Base-by-base conservation (phyloP, 352 stramenopile species). In the Blastocystis sp. region DNA sequence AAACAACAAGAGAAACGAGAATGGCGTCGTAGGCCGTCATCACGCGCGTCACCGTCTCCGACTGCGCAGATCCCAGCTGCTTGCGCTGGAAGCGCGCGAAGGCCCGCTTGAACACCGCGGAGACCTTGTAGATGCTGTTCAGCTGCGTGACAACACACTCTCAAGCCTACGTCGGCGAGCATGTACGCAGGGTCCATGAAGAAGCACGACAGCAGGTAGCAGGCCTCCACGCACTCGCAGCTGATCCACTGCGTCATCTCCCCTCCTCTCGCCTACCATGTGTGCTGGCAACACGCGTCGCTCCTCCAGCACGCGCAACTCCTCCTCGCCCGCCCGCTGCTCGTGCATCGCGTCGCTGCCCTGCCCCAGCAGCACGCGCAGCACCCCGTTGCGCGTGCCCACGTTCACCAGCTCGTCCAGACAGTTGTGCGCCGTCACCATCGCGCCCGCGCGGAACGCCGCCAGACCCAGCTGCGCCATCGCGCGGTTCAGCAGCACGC, bases 151-250 rank as follows among this genome's bases (percentile, higher is more conserved):
- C 3, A 73, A 16, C 34, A 1, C 18, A 11, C 44, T 46, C 44
- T 46, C n/a, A 77, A 21, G 44, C 49, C 24, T 53, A 77, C 65
- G 29, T 77, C 49, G 29, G 49, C 65, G 21, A 81, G 16, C 78
- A 97, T 97, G 89, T 97, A 97, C 46, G 95, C 95, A 84, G 98
- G 93, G 89, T 99, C 96, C 11, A 98, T 91, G 51, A 99, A 91
- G 95, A 99, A 98, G 48, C 96, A 96, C 87, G 91, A 94, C 49
- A 97, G 97, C 44, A 99, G 90, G 90, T 98, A 95, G 88, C 92
- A 97, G 75, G 93, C 95, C 88, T 99, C 96, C 42, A 99, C 90
- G 84, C 98, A 87, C 87, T 99, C 96, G 24, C 98, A 89, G 89
- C 98, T 98, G 88, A 99, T 97, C 90, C 98, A 96, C 69, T 81